Percentiles rank a stretch among this genome's conserved stretches.
phyloP scores from a whole-genome alignment of 2,329 filamentous ascomycete species.

The Arthrobotrys sinensis region DNA sequence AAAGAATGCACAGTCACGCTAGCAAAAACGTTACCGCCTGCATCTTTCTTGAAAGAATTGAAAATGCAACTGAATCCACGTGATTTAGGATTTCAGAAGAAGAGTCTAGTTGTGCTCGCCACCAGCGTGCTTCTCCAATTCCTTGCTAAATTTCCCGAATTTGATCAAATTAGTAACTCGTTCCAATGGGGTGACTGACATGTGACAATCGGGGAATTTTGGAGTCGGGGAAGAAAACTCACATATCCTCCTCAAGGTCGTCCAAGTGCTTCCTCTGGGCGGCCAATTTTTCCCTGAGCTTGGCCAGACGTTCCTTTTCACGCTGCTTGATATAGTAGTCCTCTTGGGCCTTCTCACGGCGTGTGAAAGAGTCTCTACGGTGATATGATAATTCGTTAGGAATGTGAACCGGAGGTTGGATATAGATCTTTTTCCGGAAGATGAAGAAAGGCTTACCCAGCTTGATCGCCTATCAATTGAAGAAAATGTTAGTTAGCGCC shows the following conservation, averaged over 20 bases:
- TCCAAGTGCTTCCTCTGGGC: constrained; percentile 87
- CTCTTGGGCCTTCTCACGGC: constrained; percentile 89
- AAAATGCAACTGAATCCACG: constrained; percentile 23
- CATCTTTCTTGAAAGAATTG: constrained; percentile 11
- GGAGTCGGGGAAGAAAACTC: background rate
- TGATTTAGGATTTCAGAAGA: background rate
- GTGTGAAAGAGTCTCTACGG: constrained; percentile 87
- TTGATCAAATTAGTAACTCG: background rate
- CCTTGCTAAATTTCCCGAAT: constrained; percentile 35
- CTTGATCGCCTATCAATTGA: constrained; percentile 37
- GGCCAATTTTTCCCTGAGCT: constrained; percentile 79
- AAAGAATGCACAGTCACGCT: constrained; percentile 21
- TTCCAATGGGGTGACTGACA: background rate
- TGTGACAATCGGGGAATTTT: background rate
- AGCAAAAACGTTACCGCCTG: constrained; percentile 2
- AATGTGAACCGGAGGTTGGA: background rate
- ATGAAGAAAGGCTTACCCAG: constrained; percentile 40
- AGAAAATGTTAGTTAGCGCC: constrained; percentile 16
- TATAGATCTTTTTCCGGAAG: constrained; percentile 8
- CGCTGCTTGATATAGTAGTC: constrained; percentile 86
- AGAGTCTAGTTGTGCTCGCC: constrained; percentile 55
- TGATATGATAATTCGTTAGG: background rate
- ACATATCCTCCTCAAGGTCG: constrained; percentile 75
- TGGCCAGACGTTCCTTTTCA: constrained; percentile 89
- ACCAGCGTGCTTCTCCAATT: constrained; percentile 54